Percentiles rank a stretch among this genome's conserved stretches.
These are phyloP conservation scores for Monilinia fructicola DNA, from an alignment of 2,329 filamentous ascomycete genomes.

Conservation along the genomic window DNA sequence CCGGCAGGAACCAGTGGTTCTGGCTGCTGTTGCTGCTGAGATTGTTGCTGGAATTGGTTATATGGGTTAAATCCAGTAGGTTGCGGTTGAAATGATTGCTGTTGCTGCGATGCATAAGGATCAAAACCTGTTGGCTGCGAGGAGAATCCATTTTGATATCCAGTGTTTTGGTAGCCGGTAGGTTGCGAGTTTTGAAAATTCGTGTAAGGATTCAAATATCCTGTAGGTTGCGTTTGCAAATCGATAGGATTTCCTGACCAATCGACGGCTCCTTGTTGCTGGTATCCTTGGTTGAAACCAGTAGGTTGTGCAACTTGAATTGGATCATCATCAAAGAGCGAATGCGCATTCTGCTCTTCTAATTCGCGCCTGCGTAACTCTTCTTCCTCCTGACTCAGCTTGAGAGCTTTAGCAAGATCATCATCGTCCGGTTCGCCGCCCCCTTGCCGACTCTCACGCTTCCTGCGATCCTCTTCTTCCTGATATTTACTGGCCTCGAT, in stretches of 20 bases:
- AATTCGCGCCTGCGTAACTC: conserved; percentile 83
- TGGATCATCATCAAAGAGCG: conserved; percentile 83
- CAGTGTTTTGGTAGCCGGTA: conserved; percentile 64
- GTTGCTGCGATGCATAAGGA: conserved; percentile 58
- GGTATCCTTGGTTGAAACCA: conserved; percentile 94
- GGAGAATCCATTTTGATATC: conserved; percentile 67
- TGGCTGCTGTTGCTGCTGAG: conserved; percentile 45
- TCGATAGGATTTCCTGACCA: conserved; percentile 96
- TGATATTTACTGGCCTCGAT: conserved; percentile 94
- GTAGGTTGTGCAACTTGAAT: conserved; percentile 63
- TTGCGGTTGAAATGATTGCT: conserved; percentile 53
- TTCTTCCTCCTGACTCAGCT: conserved; percentile 91
- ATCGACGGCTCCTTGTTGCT: conserved; percentile 93
- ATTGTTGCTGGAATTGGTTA: conserved; percentile 42
- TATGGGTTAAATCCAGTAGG: conserved; percentile 57
- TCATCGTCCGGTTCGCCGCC: conserved; percentile 63
- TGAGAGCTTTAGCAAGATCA: conserved; percentile 91
- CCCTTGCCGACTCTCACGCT: conserved; percentile 62
- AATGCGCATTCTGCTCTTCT: conserved; percentile 79
- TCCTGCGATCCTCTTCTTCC: conserved; percentile 83
- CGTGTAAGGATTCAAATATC: conserved; percentile 60
- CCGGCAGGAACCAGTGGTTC: conserved; percentile 70
- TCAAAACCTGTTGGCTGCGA: conserved; percentile 71
- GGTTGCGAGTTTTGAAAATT: conserved; percentile 52
- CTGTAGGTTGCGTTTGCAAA: conserved; percentile 78